phyloP scores from a whole-genome alignment of 129 eudicot species.

The Rutidosis leptorrhynchoides region DNA sequence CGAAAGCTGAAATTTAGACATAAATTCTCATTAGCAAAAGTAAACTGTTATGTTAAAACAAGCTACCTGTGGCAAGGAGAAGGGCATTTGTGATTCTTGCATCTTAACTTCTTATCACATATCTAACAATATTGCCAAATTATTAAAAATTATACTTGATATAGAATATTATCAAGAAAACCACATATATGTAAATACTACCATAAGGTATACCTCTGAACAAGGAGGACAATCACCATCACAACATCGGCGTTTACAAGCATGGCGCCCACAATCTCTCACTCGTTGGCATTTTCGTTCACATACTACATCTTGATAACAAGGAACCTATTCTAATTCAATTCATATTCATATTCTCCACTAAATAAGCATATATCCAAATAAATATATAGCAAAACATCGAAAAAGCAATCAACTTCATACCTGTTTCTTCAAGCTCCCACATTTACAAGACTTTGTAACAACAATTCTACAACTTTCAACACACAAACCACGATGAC shows the following conservation, averaged over 20 bases:
- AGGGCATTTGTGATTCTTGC: constrained; percentile 97
- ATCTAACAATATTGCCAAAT: constrained; percentile 41
- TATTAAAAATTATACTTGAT: neutral
- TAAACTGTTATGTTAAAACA: constrained; percentile 9
- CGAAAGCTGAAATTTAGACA: neutral
- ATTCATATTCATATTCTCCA: constrained; percentile 36
- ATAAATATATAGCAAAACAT: too few relatives aligned
- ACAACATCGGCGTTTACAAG: constrained; percentile 91
- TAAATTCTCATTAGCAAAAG: neutral
- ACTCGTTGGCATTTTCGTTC: constrained; percentile 83
- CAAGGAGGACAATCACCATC: constrained; percentile 98
- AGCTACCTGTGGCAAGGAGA: constrained; percentile 95
- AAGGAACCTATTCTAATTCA: constrained; percentile 94
- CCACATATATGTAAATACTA: neutral
- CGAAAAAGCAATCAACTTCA: constrained; percentile 8
- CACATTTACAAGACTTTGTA: constrained; percentile 79
- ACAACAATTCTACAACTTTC: constrained; percentile 78
- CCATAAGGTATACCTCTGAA: constrained; percentile 59
- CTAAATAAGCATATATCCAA: neutral
- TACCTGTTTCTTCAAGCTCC: constrained; percentile 97
- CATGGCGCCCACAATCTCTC: constrained; percentile 97
- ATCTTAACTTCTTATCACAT: constrained; percentile 92
- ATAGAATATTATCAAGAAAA: constrained; percentile 13
- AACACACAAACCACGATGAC: constrained; percentile 74
- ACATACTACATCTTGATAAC: constrained; percentile 92